Conservation (phyloP, 352 stramenopile genomes). For the Phytopythium litorale region DNA sequence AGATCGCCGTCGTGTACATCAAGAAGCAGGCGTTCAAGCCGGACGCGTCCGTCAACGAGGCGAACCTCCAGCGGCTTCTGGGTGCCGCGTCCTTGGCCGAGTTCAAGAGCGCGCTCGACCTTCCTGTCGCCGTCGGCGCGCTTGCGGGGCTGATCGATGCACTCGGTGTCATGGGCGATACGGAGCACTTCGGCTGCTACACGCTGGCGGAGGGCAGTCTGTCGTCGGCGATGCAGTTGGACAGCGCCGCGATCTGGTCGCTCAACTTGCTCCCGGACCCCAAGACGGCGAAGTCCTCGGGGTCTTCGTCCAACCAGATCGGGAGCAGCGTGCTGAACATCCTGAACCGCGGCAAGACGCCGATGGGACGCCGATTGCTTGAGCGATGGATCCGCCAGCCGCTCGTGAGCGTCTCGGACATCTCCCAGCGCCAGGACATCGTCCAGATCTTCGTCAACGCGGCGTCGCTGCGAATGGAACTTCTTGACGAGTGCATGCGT, state of each 20-base stretch:
- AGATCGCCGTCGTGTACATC: slow-evolving; percentile 50
- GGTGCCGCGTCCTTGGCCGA: slow-evolving; percentile 49
- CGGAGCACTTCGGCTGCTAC: slow-evolving; percentile 74
- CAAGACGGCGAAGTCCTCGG: slow-evolving; percentile 29
- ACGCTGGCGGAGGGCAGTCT: slow-evolving; percentile 58
- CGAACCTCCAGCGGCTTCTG: slow-evolving; percentile 61
- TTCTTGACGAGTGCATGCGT: slow-evolving; percentile 89
- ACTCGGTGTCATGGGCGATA: slow-evolving; percentile 63
- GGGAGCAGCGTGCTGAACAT: slow-evolving; percentile 91
- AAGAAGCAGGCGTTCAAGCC: slow-evolving; percentile 70
- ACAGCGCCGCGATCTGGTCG: slow-evolving; percentile 90
- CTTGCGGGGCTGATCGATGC: slow-evolving; percentile 65
- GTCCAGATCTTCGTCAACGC: slow-evolving; percentile 93
- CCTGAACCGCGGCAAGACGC: slow-evolving; percentile 93
- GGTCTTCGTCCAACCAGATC: slow-evolving; percentile 22
- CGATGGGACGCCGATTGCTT: slow-evolving; percentile 91
- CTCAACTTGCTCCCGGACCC: slow-evolving; percentile 91
- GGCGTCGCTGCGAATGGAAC: slow-evolving; percentile 75
- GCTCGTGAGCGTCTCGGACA: slow-evolving; percentile 84
- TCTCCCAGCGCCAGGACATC: slow-evolving; percentile 88
- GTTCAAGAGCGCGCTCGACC: slow-evolving; percentile 68
- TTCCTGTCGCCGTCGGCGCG: slow-evolving; percentile 60
- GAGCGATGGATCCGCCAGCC: slow-evolving; percentile 98
- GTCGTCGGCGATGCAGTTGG: slow-evolving; percentile 90
- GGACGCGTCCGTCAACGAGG: slow-evolving; percentile 32